phyloP scores from a whole-genome alignment of 1,284 basidiomycete genomes.

The Ustilago trichophora region DNA sequence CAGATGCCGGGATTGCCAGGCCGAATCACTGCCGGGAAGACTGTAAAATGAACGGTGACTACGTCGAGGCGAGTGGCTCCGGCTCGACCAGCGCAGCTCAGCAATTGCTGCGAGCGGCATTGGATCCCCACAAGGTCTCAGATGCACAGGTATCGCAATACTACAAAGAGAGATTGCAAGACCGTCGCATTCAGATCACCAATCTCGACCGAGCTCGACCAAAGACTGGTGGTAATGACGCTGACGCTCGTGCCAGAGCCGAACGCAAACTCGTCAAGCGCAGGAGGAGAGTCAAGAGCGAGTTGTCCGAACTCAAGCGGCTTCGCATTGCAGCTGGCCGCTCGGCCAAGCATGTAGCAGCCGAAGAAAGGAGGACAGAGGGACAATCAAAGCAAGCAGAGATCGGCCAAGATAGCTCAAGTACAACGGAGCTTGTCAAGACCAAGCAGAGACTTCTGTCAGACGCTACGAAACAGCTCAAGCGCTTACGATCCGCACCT shows the following conservation, averaged over 20 bases:
- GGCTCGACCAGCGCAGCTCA: constrained; percentile 19
- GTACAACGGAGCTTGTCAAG: constrained; percentile 11
- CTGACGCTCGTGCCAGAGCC: constrained; percentile 14
- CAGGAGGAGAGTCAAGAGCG: constrained; percentile 39
- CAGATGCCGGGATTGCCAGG: too few relatives aligned
- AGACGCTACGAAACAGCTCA: constrained; percentile 21
- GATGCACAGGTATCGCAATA: constrained; percentile 32
- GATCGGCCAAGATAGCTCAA: neutral
- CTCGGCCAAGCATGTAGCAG: constrained; percentile 4
- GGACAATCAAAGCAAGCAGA: neutral
- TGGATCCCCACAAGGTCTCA: constrained; percentile 17
- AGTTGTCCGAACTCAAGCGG: constrained; percentile 38
- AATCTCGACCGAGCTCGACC: constrained; percentile 47
- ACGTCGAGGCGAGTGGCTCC: constrained; percentile 16
- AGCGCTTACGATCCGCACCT: constrained; percentile 18
- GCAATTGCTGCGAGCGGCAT: constrained; percentile 16
- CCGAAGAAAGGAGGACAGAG: neutral
- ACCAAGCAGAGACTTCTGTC: constrained; percentile 30
- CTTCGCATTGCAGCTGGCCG: constrained; percentile 29
- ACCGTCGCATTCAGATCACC: constrained; percentile 45
- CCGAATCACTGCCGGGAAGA: too few relatives aligned
- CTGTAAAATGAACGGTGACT: constrained; percentile 10
- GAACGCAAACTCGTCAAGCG: constrained; percentile 31
- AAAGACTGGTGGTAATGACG: constrained; percentile 31
- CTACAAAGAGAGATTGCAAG: constrained; percentile 38